A percentile compares a stretch with the other conserved stretches of the same genome.
Evolutionary conservation across 495 filamentous ascomycete genomes (phyloP).

Genomic region (Penicillium pancosmium): DNA sequence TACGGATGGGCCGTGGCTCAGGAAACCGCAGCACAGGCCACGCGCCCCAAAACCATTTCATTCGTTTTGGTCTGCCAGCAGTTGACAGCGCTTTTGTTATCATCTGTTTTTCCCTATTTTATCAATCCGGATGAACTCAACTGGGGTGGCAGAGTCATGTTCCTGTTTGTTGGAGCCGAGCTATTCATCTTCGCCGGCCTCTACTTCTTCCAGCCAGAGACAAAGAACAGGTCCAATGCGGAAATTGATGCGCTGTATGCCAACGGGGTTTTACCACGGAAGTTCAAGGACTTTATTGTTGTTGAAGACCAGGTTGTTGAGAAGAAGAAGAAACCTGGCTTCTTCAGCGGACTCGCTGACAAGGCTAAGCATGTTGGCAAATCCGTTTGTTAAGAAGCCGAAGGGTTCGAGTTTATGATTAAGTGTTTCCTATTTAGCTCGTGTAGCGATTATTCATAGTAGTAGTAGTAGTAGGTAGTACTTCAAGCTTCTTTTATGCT

Average conservation of each 20-base stretch:
- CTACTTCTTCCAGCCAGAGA: constrained; percentile 20
- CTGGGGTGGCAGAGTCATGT: constrained; percentile 62
- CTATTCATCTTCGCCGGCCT: constrained; percentile 18
- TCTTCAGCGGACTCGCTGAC: constrained; percentile 1
- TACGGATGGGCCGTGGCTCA: constrained; percentile 64
- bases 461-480: too few relatives aligned
- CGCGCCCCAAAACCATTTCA: constrained; percentile 16
- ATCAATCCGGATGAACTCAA: constrained; percentile 62
- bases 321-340: neutral
- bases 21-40: constrained; percentile 57
- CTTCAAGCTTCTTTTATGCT: neutral
- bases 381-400: neutral
- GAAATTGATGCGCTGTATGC: constrained; percentile 17
- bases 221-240: constrained; percentile 13
- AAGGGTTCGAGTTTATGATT: too few relatives aligned
- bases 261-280: constrained; percentile 8
- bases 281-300: constrained; percentile 10
- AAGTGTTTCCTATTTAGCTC: too few relatives aligned
- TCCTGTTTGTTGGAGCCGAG: constrained; percentile 50
- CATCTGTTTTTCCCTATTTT: constrained; percentile 63
- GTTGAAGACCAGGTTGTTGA: constrained; percentile 12
- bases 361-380: constrained; percentile 3
- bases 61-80: constrained; percentile 19
- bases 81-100: constrained; percentile 57
- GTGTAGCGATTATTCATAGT: too few relatives aligned